A percentile compares a stretch with the other conserved stretches of the same genome.
Conservation (phyloP, 2,329 filamentous ascomycete species). For the Pyricularia grisea region DNA sequence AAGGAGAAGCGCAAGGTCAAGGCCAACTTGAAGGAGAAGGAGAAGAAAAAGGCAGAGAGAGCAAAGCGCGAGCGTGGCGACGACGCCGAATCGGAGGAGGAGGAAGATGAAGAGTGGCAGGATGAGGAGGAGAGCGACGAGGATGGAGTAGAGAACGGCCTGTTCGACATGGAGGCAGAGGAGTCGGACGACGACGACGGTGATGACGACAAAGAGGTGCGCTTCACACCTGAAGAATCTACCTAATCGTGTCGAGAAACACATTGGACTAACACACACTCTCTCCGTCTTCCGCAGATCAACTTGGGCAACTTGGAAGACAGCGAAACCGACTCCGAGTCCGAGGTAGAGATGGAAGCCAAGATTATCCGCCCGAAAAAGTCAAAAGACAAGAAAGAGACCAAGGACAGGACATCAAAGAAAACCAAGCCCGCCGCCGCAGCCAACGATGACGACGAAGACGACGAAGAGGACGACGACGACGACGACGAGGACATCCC, state of each 20-base stretch:
- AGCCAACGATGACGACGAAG: constrained; percentile 25
- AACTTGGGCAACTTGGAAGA: constrained; percentile 50
- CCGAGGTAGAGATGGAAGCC: constrained; percentile 68
- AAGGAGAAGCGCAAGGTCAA: constrained; percentile 40
- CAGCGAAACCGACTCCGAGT: constrained; percentile 51
- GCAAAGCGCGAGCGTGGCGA: constrained; percentile 18
- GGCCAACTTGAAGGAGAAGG: constrained; percentile 23
- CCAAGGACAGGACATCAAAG: constrained; percentile 11
- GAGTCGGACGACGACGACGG: constrained; percentile 26
- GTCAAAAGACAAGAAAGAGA: constrained; percentile 18
- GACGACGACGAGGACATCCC: constrained; percentile 78
- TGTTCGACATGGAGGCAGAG: constrained; percentile 20
- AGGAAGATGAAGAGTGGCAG: constrained; percentile 24
- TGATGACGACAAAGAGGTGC: constrained; percentile 16
- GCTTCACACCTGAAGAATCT: constrained; percentile 2
- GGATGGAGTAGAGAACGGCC: constrained; percentile 13
- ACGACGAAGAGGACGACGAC: constrained; percentile 51
- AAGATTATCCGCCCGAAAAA: constrained; percentile 46
- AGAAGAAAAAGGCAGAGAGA: constrained; percentile 14
- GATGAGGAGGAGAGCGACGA: constrained; percentile 21
- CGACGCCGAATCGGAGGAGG: constrained; percentile 28
- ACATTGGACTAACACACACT: background rate
- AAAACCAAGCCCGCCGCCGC: constrained; percentile 12
- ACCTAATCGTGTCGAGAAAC: background rate
- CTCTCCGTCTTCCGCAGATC: constrained; percentile 22